Base-by-base conservation (phyloP, 495 filamentous ascomycete species). In the Aspergillus steynii region DNA sequence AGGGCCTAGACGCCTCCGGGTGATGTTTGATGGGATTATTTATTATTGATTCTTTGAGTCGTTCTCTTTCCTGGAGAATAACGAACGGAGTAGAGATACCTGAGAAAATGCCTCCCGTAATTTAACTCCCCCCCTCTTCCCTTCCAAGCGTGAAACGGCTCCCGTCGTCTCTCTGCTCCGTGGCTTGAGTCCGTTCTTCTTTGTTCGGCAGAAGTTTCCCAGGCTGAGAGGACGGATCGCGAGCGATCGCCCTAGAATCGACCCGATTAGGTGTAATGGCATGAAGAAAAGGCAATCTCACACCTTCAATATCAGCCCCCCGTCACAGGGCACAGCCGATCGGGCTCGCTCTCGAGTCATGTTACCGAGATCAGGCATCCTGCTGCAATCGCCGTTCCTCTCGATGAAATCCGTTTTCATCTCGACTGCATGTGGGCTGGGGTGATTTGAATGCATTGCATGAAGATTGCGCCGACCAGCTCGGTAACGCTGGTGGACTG, bases 231-330 rank as follows among this genome's bases (percentile, higher is more conserved):
- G 55, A 59, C 46, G 53, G 53, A 56, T 45, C 56, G 50, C 28
- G 48, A 52, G 55, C 58, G 62, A 65, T 65, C 63, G 63, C 63
- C 29, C 55, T 61, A 61, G 52, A 29, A 53, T 53, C 51, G 29
- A 53, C 51, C 6, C 29, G 51, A 31, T 31, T 31, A 12, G 51
- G 9, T 29, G 51, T 31, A 29, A 25, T 4, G 12, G 4, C 50
- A 52, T 52, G n/a, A 52, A 52, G n/a, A 52, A 27, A 25, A 52
- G 20, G 20, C 29, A 27, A 61, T 58, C 58, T 59, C 42, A 42
- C 48, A 15, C 12, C 49, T 46, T 53, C 8, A 37, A 6, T 20
- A 20, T 20, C 20, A 20, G 20, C 20, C 20, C 20, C 9, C 37
- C 3, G 37, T 42, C 37, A 42, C 37, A 14, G 14, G 10, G 4